These are phyloP conservation scores for Baorangia bicolor DNA, from an alignment of 768 basidiomycete species.

Conservation along the genomic window DNA sequence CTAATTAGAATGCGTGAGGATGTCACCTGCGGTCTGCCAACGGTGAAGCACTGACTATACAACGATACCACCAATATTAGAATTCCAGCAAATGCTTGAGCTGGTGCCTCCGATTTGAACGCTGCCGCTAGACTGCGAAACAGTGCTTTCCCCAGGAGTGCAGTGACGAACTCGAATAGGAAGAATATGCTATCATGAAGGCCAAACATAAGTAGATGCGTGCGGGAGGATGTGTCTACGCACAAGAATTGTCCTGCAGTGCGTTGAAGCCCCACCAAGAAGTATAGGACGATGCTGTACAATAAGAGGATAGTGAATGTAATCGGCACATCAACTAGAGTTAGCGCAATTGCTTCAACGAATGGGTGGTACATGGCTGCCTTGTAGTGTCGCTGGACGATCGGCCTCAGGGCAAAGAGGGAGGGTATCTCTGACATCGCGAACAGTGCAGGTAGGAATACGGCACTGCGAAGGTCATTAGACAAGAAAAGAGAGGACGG, in stretches of 20 bases:
- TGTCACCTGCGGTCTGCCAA: not conserved
- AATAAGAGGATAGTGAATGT: conserved; percentile 36
- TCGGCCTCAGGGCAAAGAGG: conserved; percentile 45
- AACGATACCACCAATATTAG: conserved; percentile 53
- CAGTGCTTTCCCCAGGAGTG: conserved; percentile 70
- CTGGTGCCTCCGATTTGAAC: conserved; percentile 57
- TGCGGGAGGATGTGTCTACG: conserved; percentile 23
- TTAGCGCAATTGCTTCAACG: conserved; percentile 45
- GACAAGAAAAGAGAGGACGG: not conserved
- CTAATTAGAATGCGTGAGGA: conserved; percentile 7
- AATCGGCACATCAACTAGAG: conserved; percentile 47
- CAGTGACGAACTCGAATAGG: conserved; percentile 55
- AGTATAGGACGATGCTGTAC: conserved; percentile 51
- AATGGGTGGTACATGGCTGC: conserved; percentile 54
- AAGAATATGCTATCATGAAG: conserved; percentile 47
- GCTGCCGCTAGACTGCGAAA: conserved; percentile 68
- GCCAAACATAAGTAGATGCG: conserved; percentile 10
- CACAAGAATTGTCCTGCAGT: conserved; percentile 65
- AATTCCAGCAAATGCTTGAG: conserved; percentile 58
- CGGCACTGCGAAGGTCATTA: conserved; percentile 36
- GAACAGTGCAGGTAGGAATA: conserved; percentile 58
- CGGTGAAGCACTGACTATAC: conserved; percentile 30
- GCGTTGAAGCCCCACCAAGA: conserved; percentile 56
- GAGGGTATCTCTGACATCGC: conserved; percentile 60
- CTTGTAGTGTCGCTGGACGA: conserved; percentile 41